Conservation (phyloP, 78 protist genomes). For the Andalucia godoyi region DNA sequence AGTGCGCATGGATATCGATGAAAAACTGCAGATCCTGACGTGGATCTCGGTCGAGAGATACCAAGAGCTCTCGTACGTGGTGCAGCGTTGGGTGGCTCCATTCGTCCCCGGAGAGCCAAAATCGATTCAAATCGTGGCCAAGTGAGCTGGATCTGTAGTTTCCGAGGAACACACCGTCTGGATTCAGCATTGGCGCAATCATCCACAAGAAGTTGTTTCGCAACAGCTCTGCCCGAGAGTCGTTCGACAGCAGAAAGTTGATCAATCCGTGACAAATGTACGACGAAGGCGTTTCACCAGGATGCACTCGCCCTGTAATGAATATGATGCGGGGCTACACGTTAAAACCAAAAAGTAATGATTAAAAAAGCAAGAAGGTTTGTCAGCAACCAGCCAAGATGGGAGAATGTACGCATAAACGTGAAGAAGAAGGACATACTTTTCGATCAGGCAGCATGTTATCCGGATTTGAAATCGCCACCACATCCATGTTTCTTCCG, state of each 20-base stretch:
- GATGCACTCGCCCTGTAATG: slow-evolving; percentile 33
- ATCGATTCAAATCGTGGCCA: slow-evolving; percentile 35
- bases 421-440: too few relatives aligned
- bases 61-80: background rate
- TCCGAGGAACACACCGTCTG: slow-evolving; percentile 55
- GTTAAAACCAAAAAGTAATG: too few relatives aligned
- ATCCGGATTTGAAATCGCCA: too few relatives aligned
- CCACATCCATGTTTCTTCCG: too few relatives aligned
- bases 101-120: background rate
- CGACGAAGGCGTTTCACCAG: slow-evolving; percentile 54
- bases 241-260: background rate
- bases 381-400: too few relatives aligned
- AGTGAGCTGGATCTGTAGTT: slow-evolving; percentile 24
- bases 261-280: slow-evolving; percentile 30
- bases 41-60: background rate
- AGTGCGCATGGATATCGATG: slow-evolving; percentile 17
- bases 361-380: too few relatives aligned
- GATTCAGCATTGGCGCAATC: slow-evolving; percentile 57
- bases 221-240: background rate
- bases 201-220: background rate
- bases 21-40: slow-evolving; percentile 4
- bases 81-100: background rate
- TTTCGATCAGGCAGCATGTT: too few relatives aligned
- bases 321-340: too few relatives aligned
- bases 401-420: too few relatives aligned